Conservation (phyloP, 495 filamentous ascomycete species). For the Tuber melanosporum region DNA sequence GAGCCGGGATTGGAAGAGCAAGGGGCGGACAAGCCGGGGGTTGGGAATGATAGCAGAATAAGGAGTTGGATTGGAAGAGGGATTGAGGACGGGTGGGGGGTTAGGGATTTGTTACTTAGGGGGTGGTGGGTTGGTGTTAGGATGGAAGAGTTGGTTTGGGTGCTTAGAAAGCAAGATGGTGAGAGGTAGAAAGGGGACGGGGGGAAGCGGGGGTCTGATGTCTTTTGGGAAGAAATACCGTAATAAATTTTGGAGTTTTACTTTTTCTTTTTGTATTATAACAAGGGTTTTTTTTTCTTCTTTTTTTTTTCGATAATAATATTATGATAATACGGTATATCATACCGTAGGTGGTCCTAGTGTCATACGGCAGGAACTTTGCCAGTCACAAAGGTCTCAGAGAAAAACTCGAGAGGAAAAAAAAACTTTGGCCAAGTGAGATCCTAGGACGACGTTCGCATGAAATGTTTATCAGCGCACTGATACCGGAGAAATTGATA, state of each 20-base stretch:
- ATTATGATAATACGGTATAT: too few species aligned
- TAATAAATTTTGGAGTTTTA: neutral
- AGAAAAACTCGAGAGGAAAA: too few species aligned
- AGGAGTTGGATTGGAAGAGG: slow-evolving; percentile 37
- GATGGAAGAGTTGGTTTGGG: slow-evolving; percentile 55
- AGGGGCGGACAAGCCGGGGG: slow-evolving; percentile 29
- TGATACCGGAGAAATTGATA: too few species aligned
- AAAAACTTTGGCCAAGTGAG: too few species aligned
- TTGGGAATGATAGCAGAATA: slow-evolving; percentile 43
- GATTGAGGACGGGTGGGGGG: slow-evolving; percentile 40
- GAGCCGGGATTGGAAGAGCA: slow-evolving; percentile 38
- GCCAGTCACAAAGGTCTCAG: too few species aligned
- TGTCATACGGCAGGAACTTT: too few species aligned
- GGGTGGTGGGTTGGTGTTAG: slow-evolving; percentile 60
- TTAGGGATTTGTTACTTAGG: slow-evolving; percentile 41
- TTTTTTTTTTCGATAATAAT: too few species aligned
- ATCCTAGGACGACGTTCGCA: too few species aligned
- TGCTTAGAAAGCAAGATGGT: slow-evolving; percentile 49
- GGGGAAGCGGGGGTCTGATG: neutral
- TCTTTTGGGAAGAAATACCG: neutral
- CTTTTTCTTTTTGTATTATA: neutral
- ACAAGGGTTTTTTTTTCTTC: neutral
- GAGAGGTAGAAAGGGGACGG: neutral
- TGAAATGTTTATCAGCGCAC: too few species aligned
- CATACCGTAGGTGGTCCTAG: neutral